These are phyloP conservation scores for Boechera retrofracta DNA, from an alignment of 345 rosid genomes.

Conservation along the genomic window DNA sequence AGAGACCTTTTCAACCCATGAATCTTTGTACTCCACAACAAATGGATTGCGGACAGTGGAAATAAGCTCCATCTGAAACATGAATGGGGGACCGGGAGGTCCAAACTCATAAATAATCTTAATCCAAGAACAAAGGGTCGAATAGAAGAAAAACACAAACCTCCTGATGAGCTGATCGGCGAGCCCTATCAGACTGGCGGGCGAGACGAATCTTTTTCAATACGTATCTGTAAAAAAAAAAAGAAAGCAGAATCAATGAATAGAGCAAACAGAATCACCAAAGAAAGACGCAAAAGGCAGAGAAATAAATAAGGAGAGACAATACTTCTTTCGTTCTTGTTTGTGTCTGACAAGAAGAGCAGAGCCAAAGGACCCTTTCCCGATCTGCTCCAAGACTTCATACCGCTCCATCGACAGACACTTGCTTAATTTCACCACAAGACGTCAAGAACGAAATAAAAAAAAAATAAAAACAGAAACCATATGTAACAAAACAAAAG, in stretches of 20 bases:
- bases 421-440: slow-evolving; percentile 14
- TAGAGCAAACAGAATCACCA: background rate
- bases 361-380: slow-evolving; percentile 96
- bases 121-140: background rate
- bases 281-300: background rate
- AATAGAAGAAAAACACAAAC: slow-evolving; percentile 42
- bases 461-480: too few species aligned
- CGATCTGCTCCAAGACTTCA: slow-evolving; percentile 89
- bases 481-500: background rate
- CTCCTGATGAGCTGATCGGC: slow-evolving; percentile 96
- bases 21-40: slow-evolving; percentile 95
- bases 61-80: slow-evolving; percentile 87
- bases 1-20: slow-evolving; percentile 95
- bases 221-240: slow-evolving; percentile 61
- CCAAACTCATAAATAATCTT: slow-evolving; percentile 23
- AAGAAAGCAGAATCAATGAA: slow-evolving; percentile 5
- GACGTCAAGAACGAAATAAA: background rate
- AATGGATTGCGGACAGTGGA: slow-evolving; percentile 84
- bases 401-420: slow-evolving; percentile 72
- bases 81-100: background rate
- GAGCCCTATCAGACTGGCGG: slow-evolving; percentile 92
- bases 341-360: slow-evolving; percentile 98
- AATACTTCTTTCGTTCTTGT: slow-evolving; percentile 83
- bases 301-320: background rate
- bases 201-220: slow-evolving; percentile 95